A percentile compares a stretch with the other conserved stretches of the same genome.
Evolutionary conservation across 768 basidiomycete genomes (phyloP).

Genomic region (Mycena sanguinolenta): DNA sequence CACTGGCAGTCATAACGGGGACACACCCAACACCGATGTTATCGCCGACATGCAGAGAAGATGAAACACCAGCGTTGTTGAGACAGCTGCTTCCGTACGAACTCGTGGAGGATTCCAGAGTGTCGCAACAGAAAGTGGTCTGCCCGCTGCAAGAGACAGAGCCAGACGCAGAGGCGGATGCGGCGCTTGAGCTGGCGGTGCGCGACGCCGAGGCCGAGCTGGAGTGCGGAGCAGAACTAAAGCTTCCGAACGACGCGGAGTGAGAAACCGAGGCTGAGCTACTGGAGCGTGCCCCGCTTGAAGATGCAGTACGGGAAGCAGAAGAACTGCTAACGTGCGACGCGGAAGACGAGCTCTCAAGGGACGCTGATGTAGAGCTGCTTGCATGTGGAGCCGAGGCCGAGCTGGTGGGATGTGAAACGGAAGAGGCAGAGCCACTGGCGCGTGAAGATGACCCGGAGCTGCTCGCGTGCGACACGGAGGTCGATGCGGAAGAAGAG

Average conservation of each 20-base stretch:
- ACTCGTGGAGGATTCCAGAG: not conserved
- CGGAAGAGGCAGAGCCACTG: not conserved
- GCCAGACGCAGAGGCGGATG: slow-evolving; percentile 6
- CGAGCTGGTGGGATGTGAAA: too few relatives aligned
- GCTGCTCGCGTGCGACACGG: not conserved
- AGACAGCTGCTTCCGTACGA: slow-evolving; percentile 9
- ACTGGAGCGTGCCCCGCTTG: too few relatives aligned
- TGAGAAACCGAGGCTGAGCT: not conserved
- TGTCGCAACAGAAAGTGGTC: slow-evolving; percentile 19
- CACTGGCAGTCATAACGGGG: not conserved
- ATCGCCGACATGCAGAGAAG: slow-evolving; percentile 2
- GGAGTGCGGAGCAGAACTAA: too few relatives aligned
- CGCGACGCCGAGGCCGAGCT: not conserved
- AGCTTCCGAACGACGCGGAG: too few relatives aligned
- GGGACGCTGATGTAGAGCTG: too few relatives aligned
- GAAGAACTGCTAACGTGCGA: not conserved
- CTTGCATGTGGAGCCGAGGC: too few relatives aligned
- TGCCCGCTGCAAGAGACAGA: too few relatives aligned
- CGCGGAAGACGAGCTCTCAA: not conserved
- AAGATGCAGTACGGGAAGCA: too few relatives aligned
- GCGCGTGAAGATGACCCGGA: not conserved
- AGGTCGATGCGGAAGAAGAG: too few relatives aligned
- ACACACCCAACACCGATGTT: slow-evolving; percentile 15
- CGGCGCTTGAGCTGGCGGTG: slow-evolving; percentile 17
- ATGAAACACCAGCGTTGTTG: too few relatives aligned